Evolutionary conservation across 805 yeast species (phyloP).

Genomic region (Tetrapisispora pingtungensis): DNA sequence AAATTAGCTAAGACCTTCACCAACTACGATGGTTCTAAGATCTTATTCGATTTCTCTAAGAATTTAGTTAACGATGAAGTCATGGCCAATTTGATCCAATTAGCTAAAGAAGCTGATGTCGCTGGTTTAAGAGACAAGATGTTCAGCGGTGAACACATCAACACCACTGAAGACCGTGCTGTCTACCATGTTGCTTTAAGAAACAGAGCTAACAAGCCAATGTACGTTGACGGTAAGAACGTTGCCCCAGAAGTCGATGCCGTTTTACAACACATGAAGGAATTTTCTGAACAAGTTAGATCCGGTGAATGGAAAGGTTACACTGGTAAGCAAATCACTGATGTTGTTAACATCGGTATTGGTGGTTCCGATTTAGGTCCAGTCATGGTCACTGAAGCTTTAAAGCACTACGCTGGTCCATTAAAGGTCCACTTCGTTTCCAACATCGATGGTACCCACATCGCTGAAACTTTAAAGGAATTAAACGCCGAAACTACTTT

Average conservation of each 20-base stretch:
- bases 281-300: slow-evolving; percentile 81
- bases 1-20: slow-evolving; percentile 69
- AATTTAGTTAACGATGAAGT: slow-evolving; percentile 85
- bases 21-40: slow-evolving; percentile 80
- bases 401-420: slow-evolving; percentile 76
- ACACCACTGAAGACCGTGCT: slow-evolving; percentile 93
- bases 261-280: slow-evolving; percentile 93
- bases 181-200: slow-evolving; percentile 95
- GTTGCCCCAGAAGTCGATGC: slow-evolving; percentile 87
- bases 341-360: slow-evolving; percentile 94
- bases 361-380: slow-evolving; percentile 99
- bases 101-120: slow-evolving; percentile 87
- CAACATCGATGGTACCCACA: slow-evolving; percentile 96
- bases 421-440: slow-evolving; percentile 87
- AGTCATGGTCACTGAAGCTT: slow-evolving; percentile 97
- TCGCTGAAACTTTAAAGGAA: slow-evolving; percentile 76
- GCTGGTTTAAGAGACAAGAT: slow-evolving; percentile 79
- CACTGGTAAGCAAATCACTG: slow-evolving; percentile 89
- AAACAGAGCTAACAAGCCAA: slow-evolving; percentile 75
- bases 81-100: slow-evolving; percentile 50
- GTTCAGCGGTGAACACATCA: slow-evolving; percentile 90
- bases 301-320: slow-evolving; percentile 95
- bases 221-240: slow-evolving; percentile 82
- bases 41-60: slow-evolving; percentile 91
- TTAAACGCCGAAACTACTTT: slow-evolving; percentile 86